Conservation (phyloP, 208 protist genomes). For the Leishmania mexicana region DNA sequence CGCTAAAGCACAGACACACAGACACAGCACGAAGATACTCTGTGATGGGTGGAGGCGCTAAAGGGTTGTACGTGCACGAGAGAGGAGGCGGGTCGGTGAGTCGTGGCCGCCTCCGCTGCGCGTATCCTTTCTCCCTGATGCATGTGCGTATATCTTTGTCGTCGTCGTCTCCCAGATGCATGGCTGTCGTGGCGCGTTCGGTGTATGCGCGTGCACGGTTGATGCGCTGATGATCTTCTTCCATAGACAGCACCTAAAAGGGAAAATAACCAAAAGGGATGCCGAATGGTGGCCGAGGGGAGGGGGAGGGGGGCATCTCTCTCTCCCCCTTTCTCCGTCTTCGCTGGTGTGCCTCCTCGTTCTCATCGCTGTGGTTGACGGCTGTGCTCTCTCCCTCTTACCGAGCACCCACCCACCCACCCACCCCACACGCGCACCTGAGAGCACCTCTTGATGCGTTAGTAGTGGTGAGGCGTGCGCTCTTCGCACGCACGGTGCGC, state of each 20-base stretch:
- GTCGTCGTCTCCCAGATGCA: neutral
- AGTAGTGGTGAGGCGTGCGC: neutral
- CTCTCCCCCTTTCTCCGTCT: neutral
- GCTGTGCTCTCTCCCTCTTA: neutral
- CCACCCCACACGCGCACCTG: neutral
- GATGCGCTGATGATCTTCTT: neutral
- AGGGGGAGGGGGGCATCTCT: neutral
- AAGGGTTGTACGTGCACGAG: neutral
- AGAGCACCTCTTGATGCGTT: neutral
- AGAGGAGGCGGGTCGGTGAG: neutral
- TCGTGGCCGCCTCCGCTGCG: neutral
- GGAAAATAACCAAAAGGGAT: neutral
- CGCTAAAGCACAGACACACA: neutral
- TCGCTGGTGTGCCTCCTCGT: neutral
- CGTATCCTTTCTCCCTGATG: neutral
- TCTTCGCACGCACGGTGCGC: neutral
- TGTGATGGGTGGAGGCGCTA: neutral
- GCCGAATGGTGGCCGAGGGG: neutral
- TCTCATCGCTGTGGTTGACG: neutral
- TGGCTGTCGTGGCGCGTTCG: neutral
- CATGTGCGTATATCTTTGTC: neutral
- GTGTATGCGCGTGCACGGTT: neutral
- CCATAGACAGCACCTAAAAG: neutral
- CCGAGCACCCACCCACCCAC: neutral
- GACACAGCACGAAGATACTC: neutral